Evolutionary conservation across 108 stramenopile species (phyloP).

Genomic region (Epithemia pelagica): DNA sequence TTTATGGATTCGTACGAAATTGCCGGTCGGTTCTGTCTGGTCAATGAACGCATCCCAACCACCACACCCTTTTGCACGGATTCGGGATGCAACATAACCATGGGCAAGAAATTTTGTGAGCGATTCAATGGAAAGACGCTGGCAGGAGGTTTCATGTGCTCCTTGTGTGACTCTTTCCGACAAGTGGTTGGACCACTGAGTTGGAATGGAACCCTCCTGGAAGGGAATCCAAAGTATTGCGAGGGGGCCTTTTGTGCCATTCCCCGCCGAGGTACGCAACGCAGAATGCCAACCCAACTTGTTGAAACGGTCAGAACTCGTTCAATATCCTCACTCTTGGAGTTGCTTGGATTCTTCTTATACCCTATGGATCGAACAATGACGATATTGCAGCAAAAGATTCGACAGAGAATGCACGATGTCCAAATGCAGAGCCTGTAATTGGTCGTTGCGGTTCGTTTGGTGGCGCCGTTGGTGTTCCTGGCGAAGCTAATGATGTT

Average conservation of each 20-base stretch:
- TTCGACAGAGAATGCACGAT: not conserved
- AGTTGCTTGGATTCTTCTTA: no score
- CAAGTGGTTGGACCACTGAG: not conserved
- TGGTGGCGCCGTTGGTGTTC: not conserved
- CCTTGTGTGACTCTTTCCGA: not conserved
- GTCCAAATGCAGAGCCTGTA: not conserved
- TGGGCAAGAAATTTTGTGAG: not conserved
- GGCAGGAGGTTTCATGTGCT: not conserved
- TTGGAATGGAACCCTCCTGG: not conserved
- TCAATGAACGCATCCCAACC: not conserved
- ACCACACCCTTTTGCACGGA: not conserved
- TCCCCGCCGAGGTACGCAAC: not conserved
- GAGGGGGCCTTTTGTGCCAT: not conserved
- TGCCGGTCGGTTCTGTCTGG: not conserved
- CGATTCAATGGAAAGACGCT: not conserved
- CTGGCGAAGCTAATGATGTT: not conserved
- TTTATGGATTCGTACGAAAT: slow-evolving; percentile 1
- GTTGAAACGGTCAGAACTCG: no score
- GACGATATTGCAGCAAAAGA: not conserved
- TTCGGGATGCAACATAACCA: not conserved
- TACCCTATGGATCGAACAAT: no score
- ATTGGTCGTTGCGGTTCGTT: not conserved
- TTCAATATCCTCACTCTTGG: no score
- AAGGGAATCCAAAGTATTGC: not conserved
- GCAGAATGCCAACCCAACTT: no score